Evolutionary conservation across 352 stramenopile genomes (phyloP).

Genomic region (Thalassiosira exigua): DNA sequence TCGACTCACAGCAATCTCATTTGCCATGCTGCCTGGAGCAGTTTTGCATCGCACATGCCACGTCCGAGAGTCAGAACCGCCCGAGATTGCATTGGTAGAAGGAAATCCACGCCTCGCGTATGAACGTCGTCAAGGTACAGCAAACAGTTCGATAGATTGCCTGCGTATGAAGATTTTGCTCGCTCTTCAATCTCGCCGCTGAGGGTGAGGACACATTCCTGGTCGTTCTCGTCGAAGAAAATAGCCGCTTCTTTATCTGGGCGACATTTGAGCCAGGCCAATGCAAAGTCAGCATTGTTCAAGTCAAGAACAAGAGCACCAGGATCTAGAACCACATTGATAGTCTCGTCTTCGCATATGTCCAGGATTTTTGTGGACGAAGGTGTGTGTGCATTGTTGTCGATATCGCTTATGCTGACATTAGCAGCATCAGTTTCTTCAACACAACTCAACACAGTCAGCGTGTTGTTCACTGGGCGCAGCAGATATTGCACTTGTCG

Average conservation of each 20-base stretch:
- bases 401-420: too few species aligned
- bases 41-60: slow-evolving; percentile 6
- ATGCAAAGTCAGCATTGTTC: background rate
- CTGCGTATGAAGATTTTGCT: slow-evolving; percentile 8
- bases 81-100: slow-evolving; percentile 1
- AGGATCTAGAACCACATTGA: slow-evolving; percentile 17
- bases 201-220: slow-evolving; percentile 8
- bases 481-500: slow-evolving; percentile 10
- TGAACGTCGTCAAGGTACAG: slow-evolving; percentile 25
- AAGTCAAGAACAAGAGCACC: slow-evolving; percentile 12
- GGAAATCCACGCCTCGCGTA: slow-evolving; percentile 13
- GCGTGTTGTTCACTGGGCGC: background rate
- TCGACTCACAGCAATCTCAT: slow-evolving; percentile 1
- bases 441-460: background rate
- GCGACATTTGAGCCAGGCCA: background rate
- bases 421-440: too few species aligned
- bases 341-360: background rate
- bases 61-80: slow-evolving; percentile 17
- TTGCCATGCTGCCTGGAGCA: slow-evolving; percentile 3
- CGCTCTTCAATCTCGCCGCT: background rate
- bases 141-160: slow-evolving; percentile 6
- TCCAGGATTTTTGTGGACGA: background rate
- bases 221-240: background rate
- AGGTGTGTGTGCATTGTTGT: background rate
- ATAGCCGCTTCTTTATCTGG: slow-evolving; percentile 1